These are phyloP conservation scores for Russula abietina DNA, from an alignment of 768 basidiomycete species.

Conservation along the genomic window DNA sequence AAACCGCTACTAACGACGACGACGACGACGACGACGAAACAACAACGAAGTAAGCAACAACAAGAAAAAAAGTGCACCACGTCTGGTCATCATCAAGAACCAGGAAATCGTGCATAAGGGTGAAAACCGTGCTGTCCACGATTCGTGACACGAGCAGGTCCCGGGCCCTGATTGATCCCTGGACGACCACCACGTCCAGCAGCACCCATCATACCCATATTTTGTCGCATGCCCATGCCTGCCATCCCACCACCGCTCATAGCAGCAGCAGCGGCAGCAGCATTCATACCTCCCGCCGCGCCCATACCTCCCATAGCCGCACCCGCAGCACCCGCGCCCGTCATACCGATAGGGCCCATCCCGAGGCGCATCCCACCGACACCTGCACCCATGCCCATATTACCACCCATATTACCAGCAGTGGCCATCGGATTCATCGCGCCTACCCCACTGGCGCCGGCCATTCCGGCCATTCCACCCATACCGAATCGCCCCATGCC, in stretches of 20 bases:
- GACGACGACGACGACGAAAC: too few relatives aligned
- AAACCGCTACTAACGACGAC: too few relatives aligned
- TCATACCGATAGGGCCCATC: conserved; percentile 27
- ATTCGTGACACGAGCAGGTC: conserved; percentile 47
- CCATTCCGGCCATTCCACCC: conserved; percentile 31
- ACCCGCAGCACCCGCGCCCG: neutral
- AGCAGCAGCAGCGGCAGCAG: conserved; percentile 24
- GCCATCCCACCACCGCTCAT: conserved; percentile 28
- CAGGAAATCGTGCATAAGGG: conserved; percentile 58
- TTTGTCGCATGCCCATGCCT: conserved; percentile 35
- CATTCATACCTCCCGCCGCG: conserved; percentile 35
- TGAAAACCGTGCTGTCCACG: conserved; percentile 79
- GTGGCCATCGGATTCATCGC: conserved; percentile 36
- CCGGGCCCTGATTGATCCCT: conserved; percentile 48
- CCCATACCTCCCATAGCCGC: conserved; percentile 24
- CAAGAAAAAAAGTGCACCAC: too few relatives aligned
- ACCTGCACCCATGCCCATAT: conserved; percentile 36
- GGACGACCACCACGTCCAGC: conserved; percentile 63
- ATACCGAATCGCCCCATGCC: conserved; percentile 33
- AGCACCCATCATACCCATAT: conserved; percentile 36
- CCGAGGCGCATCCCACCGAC: conserved; percentile 31
- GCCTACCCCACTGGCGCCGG: conserved; percentile 52
- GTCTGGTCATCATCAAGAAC: conserved; percentile 29
- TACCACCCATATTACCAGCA: neutral
- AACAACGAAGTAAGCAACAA: too few relatives aligned